Base-by-base conservation (phyloP, 108 stramenopile species). In the Pseudonitzschia multistriata region DNA sequence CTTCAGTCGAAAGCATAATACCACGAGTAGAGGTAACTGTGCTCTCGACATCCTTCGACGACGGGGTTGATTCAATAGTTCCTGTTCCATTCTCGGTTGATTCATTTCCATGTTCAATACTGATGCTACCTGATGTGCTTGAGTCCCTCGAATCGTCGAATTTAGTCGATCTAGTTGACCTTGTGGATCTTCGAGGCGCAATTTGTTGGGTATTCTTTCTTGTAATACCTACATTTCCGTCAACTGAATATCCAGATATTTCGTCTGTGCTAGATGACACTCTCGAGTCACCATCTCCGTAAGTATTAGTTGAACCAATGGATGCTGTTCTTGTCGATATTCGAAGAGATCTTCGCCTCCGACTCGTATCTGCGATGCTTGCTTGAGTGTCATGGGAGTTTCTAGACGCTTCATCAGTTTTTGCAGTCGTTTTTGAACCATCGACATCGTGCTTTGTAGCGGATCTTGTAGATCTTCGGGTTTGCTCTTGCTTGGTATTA, bases 91-190 rank as follows among this genome's bases (percentile, higher is more conserved):
- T 59, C 57, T n/a, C 57, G 31, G 6, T 35, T 2, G 57, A 36
- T 59, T 17, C n/a, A 35, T 59, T n/a, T 17, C 17, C 42, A 45
- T 45, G 2, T 3, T 34, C 31, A 59, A 15, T 35, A 2, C 34
- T 33, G 22, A 24, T 53, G 28, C 36, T 59, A 35, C 21, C 57
- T 21, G 31, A 3, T 30, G 29, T 33, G 19, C 35, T 59, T 33
- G 19, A 59, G 28, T 59, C 57, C 15, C 29, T 30, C 8, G 57
- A 15, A 52, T 52, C 50, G 22, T 52, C 50, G 8, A 52, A 52
- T 52, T 52, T 52, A 8, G 50, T 52, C 8, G 57, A 59, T 59
- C 57, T 59, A 11, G 57, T 59, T 59, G 57, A 59, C n/a, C 57
- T 57, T 6, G 56, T 57, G 10, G 56, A 57, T 29, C 56, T 57